Evolutionary conservation across 768 basidiomycete genomes (phyloP), one percentile per base, ranked within the genome.

Genomic region (Russula olivacea): DNA sequence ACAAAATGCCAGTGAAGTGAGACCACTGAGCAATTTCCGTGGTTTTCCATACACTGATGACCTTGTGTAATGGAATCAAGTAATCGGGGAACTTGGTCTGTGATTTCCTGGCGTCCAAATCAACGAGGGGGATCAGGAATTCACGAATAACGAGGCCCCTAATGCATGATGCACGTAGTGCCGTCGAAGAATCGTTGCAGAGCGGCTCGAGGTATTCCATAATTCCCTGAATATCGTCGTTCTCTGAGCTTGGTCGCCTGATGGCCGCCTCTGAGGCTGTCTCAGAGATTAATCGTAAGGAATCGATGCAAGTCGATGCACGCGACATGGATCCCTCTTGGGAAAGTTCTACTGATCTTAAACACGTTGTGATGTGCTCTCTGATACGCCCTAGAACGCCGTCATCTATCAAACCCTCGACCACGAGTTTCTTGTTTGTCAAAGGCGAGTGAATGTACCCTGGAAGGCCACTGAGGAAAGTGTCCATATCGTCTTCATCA

Each of bases 121-220:
- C 10, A 3, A 41, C 28, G 28, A n/a, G 6, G 7, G 30, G 34
- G 14, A n/a, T 28, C 21, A 54, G 43, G 30, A 61, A 28, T 32
- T 32, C 52, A 0, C 50, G 23, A 32, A 61, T 32, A 25, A 53
- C 32, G 2, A 61, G 21, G 28, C 41, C 14, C 52, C 52, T 53
- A 21, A 54, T 28, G 15, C 59, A 36, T 15, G 59, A 61, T 4
- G 59, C 59, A 21, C 59, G 59, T 11, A 61, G 34, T n/a, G 59
- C 52, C 9, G 28, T 41, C 19, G 14, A 17, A 19, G 59, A 1
- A 15, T 38, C 12, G 2, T 36, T 17, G 41, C 52, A 54, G 14
- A 54, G 21, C 7, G 21, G n/a, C 1, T 54, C 32, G 21, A 61
- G 52, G 19, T 21, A 6, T 2, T 30, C 19, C n/a, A 61, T 38